A percentile compares a stretch with the other conserved stretches of the same genome.
phyloP scores from a whole-genome alignment of 441 rosid species.

The Aleurites moluccanus region DNA sequence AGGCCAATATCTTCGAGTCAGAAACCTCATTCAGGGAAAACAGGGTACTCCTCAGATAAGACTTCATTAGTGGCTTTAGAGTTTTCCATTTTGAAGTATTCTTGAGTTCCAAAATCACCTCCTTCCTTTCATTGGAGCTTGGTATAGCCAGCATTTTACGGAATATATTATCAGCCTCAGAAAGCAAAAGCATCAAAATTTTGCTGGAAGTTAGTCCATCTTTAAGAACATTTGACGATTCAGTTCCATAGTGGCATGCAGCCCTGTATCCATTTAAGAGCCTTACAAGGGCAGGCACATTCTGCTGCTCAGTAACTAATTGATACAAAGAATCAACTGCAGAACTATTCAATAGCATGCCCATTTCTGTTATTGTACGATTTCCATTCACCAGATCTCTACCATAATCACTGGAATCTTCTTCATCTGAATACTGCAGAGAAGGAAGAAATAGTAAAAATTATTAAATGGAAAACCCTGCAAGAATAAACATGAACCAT shows the following conservation, averaged over 20 bases:
- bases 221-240: conserved; percentile 41
- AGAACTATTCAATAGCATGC: conserved; percentile 45
- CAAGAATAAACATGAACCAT: conserved; percentile 2
- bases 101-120: conserved; percentile 60
- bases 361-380: conserved; percentile 25
- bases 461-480: conserved; percentile 10
- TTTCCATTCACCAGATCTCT: conserved; percentile 36
- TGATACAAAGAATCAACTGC: conserved; percentile 46
- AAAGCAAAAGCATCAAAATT: conserved; percentile 59
- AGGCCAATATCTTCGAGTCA: conserved; percentile 51
- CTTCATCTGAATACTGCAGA: conserved; percentile 49
- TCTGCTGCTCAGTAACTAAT: conserved; percentile 49
- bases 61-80: conserved; percentile 66
- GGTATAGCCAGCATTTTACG: conserved; percentile 64
- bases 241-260: conserved; percentile 71
- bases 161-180: conserved; percentile 64
- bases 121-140: conserved; percentile 50
- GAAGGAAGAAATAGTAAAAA: conserved; percentile 23
- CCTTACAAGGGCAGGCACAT: conserved; percentile 53
- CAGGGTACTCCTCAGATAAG: conserved; percentile 72
- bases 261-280: conserved; percentile 76
- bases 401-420: conserved; percentile 41
- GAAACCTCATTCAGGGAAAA: conserved; percentile 64
- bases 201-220: conserved; percentile 52
- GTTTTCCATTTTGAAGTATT: conserved; percentile 70